phyloP scores from a whole-genome alignment of 2,329 filamentous ascomycete genomes.

The Magnaporthales sp. region DNA sequence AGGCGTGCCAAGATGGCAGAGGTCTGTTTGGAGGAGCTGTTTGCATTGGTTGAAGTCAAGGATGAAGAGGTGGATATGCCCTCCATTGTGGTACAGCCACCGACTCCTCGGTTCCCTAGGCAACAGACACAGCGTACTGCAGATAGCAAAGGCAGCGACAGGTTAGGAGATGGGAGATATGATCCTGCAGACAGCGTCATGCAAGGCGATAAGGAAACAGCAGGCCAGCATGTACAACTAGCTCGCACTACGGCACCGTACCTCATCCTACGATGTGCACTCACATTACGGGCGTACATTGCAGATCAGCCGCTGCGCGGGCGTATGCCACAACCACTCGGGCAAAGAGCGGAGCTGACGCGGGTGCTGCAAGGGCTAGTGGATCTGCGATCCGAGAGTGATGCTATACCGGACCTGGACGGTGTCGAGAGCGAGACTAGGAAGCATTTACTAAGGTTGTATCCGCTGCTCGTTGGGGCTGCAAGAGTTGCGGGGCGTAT shows the following conservation, averaged over 20 bases:
- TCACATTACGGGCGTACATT: conserved; percentile 76
- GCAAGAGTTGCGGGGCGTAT: conserved; percentile 45
- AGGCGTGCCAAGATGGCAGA: conserved; percentile 67
- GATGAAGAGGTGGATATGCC: conserved; percentile 27
- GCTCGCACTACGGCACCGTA: conserved; percentile 72
- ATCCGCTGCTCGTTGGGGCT: conserved; percentile 65
- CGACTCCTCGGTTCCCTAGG: conserved; percentile 29
- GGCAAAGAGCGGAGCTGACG: conserved; percentile 69
- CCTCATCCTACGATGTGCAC: conserved; percentile 70
- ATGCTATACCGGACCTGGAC: conserved; percentile 53
- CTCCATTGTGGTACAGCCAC: conserved; percentile 30
- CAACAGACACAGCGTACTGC: conserved; percentile 16
- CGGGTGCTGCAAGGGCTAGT: conserved; percentile 62
- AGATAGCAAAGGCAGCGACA: conserved; percentile 11
- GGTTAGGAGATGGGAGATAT: conserved; percentile 13
- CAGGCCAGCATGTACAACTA: conserved; percentile 41
- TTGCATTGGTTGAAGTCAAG: conserved; percentile 48
- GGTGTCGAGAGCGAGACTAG: conserved; percentile 48
- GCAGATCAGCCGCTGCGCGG: conserved; percentile 87
- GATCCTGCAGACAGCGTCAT: conserved; percentile 20
- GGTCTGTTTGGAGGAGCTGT: conserved; percentile 71
- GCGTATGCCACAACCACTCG: conserved; percentile 77
- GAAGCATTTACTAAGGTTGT: conserved; percentile 73
- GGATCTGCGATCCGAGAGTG: conserved; percentile 58
- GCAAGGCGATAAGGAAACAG: neutral